Evolutionary conservation across 2,329 filamentous ascomycete species (phyloP).

Genomic region (Claviceps fusiformis): DNA sequence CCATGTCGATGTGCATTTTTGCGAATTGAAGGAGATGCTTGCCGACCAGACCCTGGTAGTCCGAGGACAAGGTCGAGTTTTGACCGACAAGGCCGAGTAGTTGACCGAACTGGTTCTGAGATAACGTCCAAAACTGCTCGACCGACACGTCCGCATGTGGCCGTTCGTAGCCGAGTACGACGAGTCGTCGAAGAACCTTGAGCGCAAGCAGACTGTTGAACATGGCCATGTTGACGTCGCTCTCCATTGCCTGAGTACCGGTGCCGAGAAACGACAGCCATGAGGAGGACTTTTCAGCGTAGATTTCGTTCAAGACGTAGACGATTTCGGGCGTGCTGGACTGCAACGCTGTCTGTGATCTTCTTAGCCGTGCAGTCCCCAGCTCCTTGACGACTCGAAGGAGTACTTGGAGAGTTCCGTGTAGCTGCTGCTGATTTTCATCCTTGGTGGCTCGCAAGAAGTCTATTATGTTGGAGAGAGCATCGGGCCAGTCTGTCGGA

Average conservation of each 20-base stretch:
- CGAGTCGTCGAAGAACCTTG: conserved; percentile 65
- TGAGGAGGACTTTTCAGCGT: conserved; percentile 54
- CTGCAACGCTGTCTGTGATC: conserved; percentile 64
- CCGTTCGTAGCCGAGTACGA: conserved; percentile 71
- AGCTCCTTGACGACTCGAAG: conserved; percentile 86
- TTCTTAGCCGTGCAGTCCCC: conserved; percentile 61
- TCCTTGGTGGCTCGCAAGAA: conserved; percentile 41
- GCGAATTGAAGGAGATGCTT: conserved; percentile 83
- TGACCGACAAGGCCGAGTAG: conserved; percentile 53
- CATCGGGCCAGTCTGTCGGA: conserved; percentile 67
- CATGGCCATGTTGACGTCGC: conserved; percentile 48
- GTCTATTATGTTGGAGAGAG: conserved; percentile 45
- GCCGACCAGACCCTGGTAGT: conserved; percentile 51
- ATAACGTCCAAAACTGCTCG: conserved; percentile 65
- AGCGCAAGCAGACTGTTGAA: conserved; percentile 66
- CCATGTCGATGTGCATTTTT: conserved; percentile 84
- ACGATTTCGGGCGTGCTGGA: conserved; percentile 71
- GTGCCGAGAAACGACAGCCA: conserved; percentile 53
- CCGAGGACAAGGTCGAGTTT: conserved; percentile 37
- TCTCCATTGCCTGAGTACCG: conserved; percentile 40
- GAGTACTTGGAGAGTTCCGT: conserved; percentile 61
- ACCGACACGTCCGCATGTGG: conserved; percentile 70
- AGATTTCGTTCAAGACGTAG: conserved; percentile 65
- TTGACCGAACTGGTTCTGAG: conserved; percentile 63
- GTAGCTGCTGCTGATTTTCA: conserved; percentile 51